Percentiles rank a stretch among this genome's conserved stretches.
Evolutionary conservation across 2,329 filamentous ascomycete species (phyloP).

Genomic region (Diaporthe sp.): DNA sequence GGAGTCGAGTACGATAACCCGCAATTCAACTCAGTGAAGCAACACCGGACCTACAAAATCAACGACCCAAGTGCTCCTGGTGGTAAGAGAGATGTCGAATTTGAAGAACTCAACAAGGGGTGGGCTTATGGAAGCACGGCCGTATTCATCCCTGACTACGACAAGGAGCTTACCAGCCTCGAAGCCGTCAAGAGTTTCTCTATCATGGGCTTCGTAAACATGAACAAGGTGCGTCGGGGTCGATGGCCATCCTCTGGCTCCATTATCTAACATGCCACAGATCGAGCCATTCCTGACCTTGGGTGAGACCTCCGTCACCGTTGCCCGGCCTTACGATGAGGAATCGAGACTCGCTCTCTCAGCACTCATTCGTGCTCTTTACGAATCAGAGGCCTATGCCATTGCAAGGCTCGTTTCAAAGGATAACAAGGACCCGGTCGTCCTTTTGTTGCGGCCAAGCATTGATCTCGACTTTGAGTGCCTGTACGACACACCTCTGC

Average conservation of each 20-base stretch:
- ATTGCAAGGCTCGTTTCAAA: constrained; percentile 89
- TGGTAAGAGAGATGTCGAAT: constrained; percentile 84
- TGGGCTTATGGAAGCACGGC: constrained; percentile 94
- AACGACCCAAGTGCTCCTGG: constrained; percentile 80
- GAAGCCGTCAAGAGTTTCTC: constrained; percentile 82
- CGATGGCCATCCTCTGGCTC: background rate
- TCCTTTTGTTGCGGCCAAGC: constrained; percentile 84
- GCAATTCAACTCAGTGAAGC: constrained; percentile 78
- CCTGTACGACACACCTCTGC: constrained; percentile 89
- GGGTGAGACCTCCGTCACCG: constrained; percentile 82
- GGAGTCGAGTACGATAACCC: constrained; percentile 59
- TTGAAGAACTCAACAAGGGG: constrained; percentile 89
- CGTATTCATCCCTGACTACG: constrained; percentile 88
- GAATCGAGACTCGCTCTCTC: constrained; percentile 88
- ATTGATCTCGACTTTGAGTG: constrained; percentile 86
- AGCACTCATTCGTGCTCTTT: constrained; percentile 88
- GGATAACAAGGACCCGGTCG: constrained; percentile 81
- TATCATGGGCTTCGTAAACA: constrained; percentile 88
- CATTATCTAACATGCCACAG: constrained; percentile 53
- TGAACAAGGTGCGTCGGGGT: constrained; percentile 68
- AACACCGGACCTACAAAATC: constrained; percentile 84
- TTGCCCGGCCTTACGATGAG: constrained; percentile 83
- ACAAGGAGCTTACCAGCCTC: constrained; percentile 89
- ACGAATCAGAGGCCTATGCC: constrained; percentile 87
- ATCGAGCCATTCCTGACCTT: constrained; percentile 89